Evolutionary conservation across 2,329 filamentous ascomycete genomes (phyloP), one percentile per base, ranked within the genome.

Genomic region (Colletotrichum destructivum): DNA sequence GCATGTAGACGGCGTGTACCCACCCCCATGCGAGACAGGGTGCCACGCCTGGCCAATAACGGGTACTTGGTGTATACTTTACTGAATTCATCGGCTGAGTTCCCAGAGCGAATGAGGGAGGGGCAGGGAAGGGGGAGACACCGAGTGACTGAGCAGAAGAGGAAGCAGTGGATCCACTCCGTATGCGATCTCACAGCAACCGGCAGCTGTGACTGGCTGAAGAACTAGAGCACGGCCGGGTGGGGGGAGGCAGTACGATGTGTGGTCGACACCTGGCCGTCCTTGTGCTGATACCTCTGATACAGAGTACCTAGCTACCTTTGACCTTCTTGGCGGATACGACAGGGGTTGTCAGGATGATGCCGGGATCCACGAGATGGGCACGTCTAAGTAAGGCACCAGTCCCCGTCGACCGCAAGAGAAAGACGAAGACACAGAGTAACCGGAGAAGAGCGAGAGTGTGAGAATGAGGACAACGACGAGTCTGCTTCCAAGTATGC

Each of bases 51-150:
- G 66, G 60, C 65, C 65, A 64, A 57, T 57, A 49, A 51, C 52
- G n/a, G 65, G 69, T 72, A 72, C 69, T 66, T 66, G 61, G 49
- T 38, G 42, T 70, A 38, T 72, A 72, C 70, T 62, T 71, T 71
- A 67, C 70, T 66, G 55, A 72, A 61, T 71, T 66, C 61, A 72
- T 71, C 70, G 55, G 67, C 70, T 71, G 66, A 66, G 67, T 65
- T 71, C 54, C 52, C 52, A 67, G 31, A 68, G 52, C 40, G 51
- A 59, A 60, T 52, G 57, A 70, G 40, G 67, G 57, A 42, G 40
- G 59, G 47, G 59, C 47, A 42, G 40, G 59, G 47, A 49, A 21
- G 56, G 57, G 44, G 52, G 60, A 40, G n/a, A 42, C 38, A 42
- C 55, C 16, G 47, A 42, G 47, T 31, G 60, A 62, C 60, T 52